Conservation (phyloP, 129 eudicot genomes). For the Arctium minus region DNA sequence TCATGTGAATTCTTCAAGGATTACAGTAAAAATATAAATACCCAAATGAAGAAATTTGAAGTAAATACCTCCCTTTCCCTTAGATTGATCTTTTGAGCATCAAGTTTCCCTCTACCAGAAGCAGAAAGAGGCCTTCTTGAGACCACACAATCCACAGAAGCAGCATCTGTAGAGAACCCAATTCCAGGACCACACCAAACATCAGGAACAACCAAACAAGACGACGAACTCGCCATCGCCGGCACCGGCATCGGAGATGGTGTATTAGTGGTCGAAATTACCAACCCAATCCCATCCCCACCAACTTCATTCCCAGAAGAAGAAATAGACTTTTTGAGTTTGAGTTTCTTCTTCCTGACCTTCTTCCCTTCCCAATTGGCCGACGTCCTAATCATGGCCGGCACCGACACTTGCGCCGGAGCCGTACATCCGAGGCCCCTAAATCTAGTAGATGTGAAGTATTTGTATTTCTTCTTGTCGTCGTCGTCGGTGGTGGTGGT, state of each 20-base stretch:
- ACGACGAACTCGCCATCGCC: constrained; percentile 30
- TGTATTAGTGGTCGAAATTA: constrained; percentile 1
- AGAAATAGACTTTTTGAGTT: constrained; percentile 24
- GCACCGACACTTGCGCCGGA: constrained; percentile 78
- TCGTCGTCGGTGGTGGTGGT: constrained; percentile 11
- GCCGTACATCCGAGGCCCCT: constrained; percentile 83
- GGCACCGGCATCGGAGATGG: constrained; percentile 15
- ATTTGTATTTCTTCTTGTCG: constrained; percentile 53
- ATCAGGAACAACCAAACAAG: constrained; percentile 65
- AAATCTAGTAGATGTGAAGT: constrained; percentile 41
- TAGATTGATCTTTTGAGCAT: constrained; percentile 37
- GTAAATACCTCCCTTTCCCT: constrained; percentile 52
- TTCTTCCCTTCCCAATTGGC: constrained; percentile 75
- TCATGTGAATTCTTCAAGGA: neutral
- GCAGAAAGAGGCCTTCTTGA: constrained; percentile 43
- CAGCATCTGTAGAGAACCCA: constrained; percentile 65
- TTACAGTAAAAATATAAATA: neutral
- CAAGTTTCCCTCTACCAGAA: constrained; percentile 62
- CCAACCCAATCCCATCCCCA: constrained; percentile 14
- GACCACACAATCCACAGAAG: constrained; percentile 70
- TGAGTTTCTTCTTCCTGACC: constrained; percentile 60
- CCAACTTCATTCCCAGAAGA: constrained; percentile 8
- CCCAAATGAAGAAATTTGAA: neutral
- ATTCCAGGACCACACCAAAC: constrained; percentile 94
- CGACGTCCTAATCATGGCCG: constrained; percentile 69